phyloP scores from a whole-genome alignment of 148 eudicot species.

The Euryodendron excelsum region DNA sequence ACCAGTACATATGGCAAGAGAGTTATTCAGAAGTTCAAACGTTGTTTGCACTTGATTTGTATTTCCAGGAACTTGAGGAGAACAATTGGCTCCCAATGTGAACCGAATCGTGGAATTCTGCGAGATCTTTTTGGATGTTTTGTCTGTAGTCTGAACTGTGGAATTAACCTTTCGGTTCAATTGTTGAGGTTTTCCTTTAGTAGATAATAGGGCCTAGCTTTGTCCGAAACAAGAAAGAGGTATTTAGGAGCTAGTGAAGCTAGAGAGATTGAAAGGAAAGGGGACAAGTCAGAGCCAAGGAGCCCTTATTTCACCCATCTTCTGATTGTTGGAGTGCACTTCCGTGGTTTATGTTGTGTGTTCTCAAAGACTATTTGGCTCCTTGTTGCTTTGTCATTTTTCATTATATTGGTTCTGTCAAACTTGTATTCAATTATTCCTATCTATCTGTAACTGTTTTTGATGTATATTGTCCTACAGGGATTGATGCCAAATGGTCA shows the following conservation, averaged over 20 bases:
- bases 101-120: neutral
- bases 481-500: conserved; percentile 82
- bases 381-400: neutral
- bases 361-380: neutral
- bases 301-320: neutral
- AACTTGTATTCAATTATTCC: neutral
- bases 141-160: neutral
- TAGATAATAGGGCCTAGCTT: neutral
- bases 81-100: neutral
- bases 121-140: neutral
- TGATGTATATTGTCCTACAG: conserved; percentile 30
- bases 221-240: neutral
- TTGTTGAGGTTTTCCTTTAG: neutral
- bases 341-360: neutral
- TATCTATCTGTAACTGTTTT: neutral
- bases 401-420: neutral
- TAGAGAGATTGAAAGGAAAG: neutral
- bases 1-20: neutral
- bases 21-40: neutral
- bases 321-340: neutral
- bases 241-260: neutral
- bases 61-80: neutral
- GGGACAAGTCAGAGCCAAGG: too few species aligned
- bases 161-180: neutral
- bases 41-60: neutral